A percentile compares a stretch with the other conserved stretches of the same genome.
phyloP scores from a whole-genome alignment of 2,329 filamentous ascomycete genomes.

The Exophiala lecanii-corni region DNA sequence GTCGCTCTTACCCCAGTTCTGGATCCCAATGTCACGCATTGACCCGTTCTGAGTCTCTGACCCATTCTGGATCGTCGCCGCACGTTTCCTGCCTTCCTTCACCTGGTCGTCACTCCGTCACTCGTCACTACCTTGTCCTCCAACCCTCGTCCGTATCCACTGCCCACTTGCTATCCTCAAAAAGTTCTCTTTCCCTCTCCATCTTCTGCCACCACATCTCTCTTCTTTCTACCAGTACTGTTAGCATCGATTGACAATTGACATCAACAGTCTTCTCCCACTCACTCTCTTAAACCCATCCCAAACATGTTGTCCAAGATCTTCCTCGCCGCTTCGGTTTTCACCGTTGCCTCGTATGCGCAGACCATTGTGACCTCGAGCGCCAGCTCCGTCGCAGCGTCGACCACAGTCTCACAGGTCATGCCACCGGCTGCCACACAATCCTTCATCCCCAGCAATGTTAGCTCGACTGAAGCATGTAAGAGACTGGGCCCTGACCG shows the following conservation, averaged over 20 bases:
- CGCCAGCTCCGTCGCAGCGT: constrained; percentile 24
- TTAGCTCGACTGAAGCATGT: constrained; percentile 20
- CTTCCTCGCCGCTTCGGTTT: constrained; percentile 20
- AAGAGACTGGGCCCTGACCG: too few species aligned
- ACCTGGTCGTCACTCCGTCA: background rate
- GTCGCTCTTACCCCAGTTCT: constrained; percentile 7
- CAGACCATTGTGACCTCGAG: constrained; percentile 23
- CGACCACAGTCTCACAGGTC: constrained; percentile 24
- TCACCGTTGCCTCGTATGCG: constrained; percentile 18
- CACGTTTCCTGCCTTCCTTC: background rate
- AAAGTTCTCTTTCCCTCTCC: constrained; percentile 1
- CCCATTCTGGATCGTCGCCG: too few species aligned
- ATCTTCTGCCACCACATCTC: constrained; percentile 5
- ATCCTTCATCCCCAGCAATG: constrained; percentile 20
- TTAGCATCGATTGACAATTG: constrained; percentile 20
- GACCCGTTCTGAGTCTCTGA: background rate
- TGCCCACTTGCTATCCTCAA: constrained; percentile 2
- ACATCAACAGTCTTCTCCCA: constrained; percentile 13
- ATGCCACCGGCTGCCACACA: constrained; percentile 25
- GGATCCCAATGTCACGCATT: background rate
- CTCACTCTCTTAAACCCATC: background rate
- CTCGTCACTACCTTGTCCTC: background rate
- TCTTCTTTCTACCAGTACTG: constrained; percentile 11
- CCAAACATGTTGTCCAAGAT: constrained; percentile 23
- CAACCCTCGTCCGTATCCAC: background rate